Percentiles rank a stretch among this genome's conserved stretches.
Conservation (phyloP, 768 basidiomycete species). For the Lentinula raphanica region DNA sequence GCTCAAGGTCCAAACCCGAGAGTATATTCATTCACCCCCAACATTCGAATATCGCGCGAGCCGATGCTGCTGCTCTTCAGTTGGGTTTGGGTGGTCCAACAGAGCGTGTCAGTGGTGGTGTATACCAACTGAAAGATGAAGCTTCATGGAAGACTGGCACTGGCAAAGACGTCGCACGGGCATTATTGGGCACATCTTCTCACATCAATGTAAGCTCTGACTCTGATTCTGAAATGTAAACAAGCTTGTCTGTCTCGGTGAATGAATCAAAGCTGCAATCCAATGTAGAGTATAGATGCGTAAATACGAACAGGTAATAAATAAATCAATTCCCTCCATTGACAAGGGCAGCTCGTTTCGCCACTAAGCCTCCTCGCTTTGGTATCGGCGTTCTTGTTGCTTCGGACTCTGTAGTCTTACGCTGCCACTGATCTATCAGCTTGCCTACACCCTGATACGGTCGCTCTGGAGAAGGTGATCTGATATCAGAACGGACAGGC, state of each 20-base stretch:
- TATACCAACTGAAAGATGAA: conserved; percentile 25
- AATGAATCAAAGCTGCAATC: neutral
- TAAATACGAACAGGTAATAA: neutral
- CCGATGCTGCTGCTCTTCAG: conserved; percentile 55
- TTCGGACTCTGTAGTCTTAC: conserved; percentile 61
- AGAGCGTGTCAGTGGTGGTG: conserved; percentile 38
- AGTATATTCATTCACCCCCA: conserved; percentile 59
- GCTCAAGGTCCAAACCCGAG: conserved; percentile 51
- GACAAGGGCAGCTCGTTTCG: conserved; percentile 36
- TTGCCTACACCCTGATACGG: conserved; percentile 81
- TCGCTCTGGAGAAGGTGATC: conserved; percentile 66
- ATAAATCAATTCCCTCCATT: conserved; percentile 13
- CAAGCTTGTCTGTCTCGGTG: neutral
- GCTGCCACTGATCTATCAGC: conserved; percentile 86
- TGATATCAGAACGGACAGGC: conserved; percentile 22
- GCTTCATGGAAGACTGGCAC: conserved; percentile 47
- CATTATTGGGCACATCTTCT: conserved; percentile 27
- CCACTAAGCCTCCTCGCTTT: conserved; percentile 31
- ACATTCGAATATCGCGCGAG: conserved; percentile 60
- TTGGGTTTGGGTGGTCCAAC: conserved; percentile 47
- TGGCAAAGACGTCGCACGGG: conserved; percentile 45
- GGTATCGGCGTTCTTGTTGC: conserved; percentile 25
- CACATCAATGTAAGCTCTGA: conserved; percentile 18
- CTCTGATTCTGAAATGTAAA: conserved; percentile 8
- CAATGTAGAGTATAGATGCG: neutral